These are phyloP conservation scores for Oenanthe javanica DNA, from an alignment of 140 eudicot genomes.

Conservation along the genomic window DNA sequence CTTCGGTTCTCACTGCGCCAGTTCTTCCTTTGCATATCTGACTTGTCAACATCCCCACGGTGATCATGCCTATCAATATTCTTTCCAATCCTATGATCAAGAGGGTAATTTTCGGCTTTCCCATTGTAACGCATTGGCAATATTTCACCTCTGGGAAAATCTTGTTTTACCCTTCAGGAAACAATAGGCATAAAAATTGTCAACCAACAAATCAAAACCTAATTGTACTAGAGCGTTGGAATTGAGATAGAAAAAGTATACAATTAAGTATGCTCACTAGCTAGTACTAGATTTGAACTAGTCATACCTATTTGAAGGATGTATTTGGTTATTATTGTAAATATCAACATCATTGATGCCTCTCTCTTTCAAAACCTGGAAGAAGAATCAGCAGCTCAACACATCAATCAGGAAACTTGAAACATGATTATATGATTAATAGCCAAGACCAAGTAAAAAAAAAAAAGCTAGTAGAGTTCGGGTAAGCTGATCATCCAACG, in stretches of 20 bases:
- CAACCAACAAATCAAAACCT: neutral
- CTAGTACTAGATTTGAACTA: neutral
- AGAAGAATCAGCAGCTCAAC: conserved; percentile 12
- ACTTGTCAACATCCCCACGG: conserved; percentile 32
- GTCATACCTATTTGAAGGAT: conserved; percentile 56
- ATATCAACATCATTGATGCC: conserved; percentile 61
- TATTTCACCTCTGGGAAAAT: conserved; percentile 29
- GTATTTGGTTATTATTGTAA: conserved; percentile 31
- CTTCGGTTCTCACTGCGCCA: conserved; percentile 63
- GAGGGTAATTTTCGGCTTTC: conserved; percentile 31
- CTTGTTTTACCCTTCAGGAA: conserved; percentile 48
- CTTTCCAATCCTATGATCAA: conserved; percentile 43
- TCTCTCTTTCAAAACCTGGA: conserved; percentile 79
- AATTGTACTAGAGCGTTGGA: neutral
- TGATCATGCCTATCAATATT: conserved; percentile 38
- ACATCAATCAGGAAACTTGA: conserved; percentile 6
- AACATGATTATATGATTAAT: neutral
- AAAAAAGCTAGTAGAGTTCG: neutral
- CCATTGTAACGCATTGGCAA: conserved; percentile 41
- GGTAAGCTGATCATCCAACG: neutral
- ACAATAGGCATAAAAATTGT: neutral
- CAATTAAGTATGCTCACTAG: neutral
- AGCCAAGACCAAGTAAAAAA: neutral
- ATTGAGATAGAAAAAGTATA: neutral
- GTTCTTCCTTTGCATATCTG: conserved; percentile 67